Base-by-base conservation (phyloP, 2,329 filamentous ascomycete genomes). In the Rhexocercosporidium sp. region DNA sequence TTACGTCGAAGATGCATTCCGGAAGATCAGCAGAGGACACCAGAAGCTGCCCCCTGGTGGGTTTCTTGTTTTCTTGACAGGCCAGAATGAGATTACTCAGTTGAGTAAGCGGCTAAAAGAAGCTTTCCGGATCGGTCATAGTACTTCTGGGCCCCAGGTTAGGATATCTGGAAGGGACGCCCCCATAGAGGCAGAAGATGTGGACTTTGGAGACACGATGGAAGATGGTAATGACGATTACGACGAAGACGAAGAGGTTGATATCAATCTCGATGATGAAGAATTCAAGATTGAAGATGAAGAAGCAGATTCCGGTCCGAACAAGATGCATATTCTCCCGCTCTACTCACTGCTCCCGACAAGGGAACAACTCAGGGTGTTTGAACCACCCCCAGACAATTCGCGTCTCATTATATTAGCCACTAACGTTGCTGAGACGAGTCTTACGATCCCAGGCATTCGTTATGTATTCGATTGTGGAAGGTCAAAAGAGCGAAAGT, bases 401-500 rank as follows among this genome's bases (percentile, higher is more conserved):
- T 92, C 92, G 9, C 89, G 96, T 9, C 86, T 96, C 27, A 92
- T 99, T 61, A 91, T 99, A 3, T 81, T 99, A 47, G 94, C 96
- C 0, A 99, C 96, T 51, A 99, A 99, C 79, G 93, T 99, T 53
- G 96, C 96, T 0, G 96, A 99, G 79, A 99, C 96, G 0, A 96
- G 92, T 86, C 85, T 99, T 77, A 99, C 96, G 0, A 99, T 99
- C 66, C 95, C 96, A 0, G 94, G 94, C 1, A 94, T 97, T 69
- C 89, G 93, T 68, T 99, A 97, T 76, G 96, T 99, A 9, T 97
- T 99, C 70, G 95, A 98, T 78, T 94, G 92, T 71, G 96, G 96
- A 39, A 86, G 96, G 59, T 91, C 92, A 41, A 99, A 99, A 79
- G 94, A 97, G 78, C 91, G 95, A 70, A 92, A 90, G 66, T 98